A percentile compares a stretch with the other conserved stretches of the same genome.
Conservation (phyloP, 2,329 filamentous ascomycete species). For the Cyanodermella asteris region DNA sequence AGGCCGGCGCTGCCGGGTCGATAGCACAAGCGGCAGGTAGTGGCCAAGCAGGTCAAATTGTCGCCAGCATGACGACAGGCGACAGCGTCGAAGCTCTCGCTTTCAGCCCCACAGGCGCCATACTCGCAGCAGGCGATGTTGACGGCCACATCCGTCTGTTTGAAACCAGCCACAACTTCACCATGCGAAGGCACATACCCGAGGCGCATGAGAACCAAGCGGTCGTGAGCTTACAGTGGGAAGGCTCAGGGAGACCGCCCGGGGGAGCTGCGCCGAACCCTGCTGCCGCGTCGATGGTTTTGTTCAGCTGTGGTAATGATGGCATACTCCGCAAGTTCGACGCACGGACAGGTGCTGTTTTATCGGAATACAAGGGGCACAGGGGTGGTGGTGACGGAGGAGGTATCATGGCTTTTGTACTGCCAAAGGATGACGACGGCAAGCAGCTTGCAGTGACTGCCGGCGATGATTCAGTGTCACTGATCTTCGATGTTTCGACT, state of each 20-base stretch:
- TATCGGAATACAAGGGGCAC: conserved; percentile 83
- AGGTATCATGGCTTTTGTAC: conserved; percentile 75
- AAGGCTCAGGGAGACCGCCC: no score
- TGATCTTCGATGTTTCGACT: conserved; percentile 25
- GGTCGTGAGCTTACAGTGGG: conserved; percentile 85
- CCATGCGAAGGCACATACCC: conserved; percentile 59
- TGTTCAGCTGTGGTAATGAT: conserved; percentile 82
- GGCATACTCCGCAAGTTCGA: conserved; percentile 85
- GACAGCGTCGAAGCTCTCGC: conserved; percentile 58
- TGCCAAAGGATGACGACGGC: conserved; percentile 53
- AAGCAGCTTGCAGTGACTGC: conserved; percentile 66
- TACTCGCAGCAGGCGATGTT: conserved; percentile 41
- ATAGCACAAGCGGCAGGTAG: conserved; percentile 17
- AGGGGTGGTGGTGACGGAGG: conserved; percentile 65
- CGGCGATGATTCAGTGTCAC: conserved; percentile 49
- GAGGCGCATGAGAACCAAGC: conserved; percentile 73
- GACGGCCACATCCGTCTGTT: conserved; percentile 60
- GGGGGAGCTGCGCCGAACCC: conserved; percentile 25
- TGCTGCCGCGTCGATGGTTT: conserved; percentile 35
- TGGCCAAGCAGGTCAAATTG: conserved; percentile 45
- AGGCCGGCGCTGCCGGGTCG: conserved; percentile 16
- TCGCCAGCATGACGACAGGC: conserved; percentile 57
- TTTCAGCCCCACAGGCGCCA: conserved; percentile 37
- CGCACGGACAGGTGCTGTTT: conserved; percentile 42
- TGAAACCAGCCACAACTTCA: conserved; percentile 68